Base-by-base conservation (phyloP, 129 eudicot species). In the Helichrysum umbraculigerum region DNA sequence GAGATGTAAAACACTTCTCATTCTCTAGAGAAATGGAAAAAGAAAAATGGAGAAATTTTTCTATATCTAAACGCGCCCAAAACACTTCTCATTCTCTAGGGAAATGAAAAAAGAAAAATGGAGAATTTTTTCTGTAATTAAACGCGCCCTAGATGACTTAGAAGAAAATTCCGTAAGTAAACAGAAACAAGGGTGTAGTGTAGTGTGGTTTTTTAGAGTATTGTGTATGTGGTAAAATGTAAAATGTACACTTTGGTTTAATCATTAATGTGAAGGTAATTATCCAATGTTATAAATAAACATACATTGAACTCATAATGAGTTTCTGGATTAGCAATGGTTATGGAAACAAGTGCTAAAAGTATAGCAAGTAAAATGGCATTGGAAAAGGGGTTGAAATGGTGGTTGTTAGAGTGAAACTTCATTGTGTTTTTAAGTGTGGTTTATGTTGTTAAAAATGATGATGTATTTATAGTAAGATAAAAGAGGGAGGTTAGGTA, bases 241-340 rank as follows among this genome's bases (percentile, higher is more conserved):
- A 35, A 35, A 35, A 35, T 35, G 41, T 35, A 41, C 51, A 44
- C 51, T 44, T 44, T 9, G 4, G 51, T 44, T 44, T 44, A 12
- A 44, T 44, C 51, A 44, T 11, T 9, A 32, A 32, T 9, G 10
- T 44, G 16, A 44, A 44, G 15, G 16, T 44, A 44, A 37, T 37
- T 5, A 37, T 10, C 8, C 7, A 37, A 37, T 37, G 42, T 37
- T 37, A 2, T 7, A 37, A 7, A 37, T 37, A 70, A 42, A 73
- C 63, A 41, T 86, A 88, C 93, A 68, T 42, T 71, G 70, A 88
- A 88, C 68, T 88, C 85, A 73, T 81, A 75, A 39, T 83, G 88
- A 75, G 68, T 73, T 76, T 76, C 83, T 22, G 67, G 84, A 75
- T 74, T 70, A 59, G 87, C 85, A 11, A 60, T 65, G 17, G 83